These are phyloP conservation scores for Galeopsis tetrahit DNA, from an alignment of 257 asterid species.

Conservation along the genomic window DNA sequence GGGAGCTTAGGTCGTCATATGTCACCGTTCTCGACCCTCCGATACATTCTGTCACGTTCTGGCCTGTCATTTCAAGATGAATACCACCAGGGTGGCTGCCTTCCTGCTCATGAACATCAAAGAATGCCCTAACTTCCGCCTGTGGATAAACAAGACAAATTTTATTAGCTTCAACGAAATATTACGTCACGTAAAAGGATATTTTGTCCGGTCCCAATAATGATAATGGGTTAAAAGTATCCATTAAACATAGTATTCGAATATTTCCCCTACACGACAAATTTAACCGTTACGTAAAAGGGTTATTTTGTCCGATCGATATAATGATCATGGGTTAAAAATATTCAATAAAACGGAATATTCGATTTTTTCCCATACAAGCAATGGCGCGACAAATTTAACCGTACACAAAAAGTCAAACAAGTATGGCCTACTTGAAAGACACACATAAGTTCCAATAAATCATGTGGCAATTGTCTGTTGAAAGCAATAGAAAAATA, in stretches of 20 bases:
- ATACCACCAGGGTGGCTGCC: constrained; percentile 90
- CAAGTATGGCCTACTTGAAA: constrained; percentile 33
- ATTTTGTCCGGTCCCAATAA: neutral
- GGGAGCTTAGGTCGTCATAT: constrained; percentile 73
- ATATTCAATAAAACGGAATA: neutral
- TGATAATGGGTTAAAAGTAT: neutral
- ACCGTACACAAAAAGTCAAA: neutral
- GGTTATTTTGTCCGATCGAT: neutral
- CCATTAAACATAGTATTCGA: neutral
- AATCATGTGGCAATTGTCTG: constrained; percentile 20
- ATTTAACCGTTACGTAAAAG: neutral
- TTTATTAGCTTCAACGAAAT: neutral
- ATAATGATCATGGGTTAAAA: neutral
- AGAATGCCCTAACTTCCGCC: constrained; percentile 88
- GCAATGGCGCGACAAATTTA: neutral
- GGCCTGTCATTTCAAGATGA: constrained; percentile 89
- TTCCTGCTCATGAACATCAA: constrained; percentile 92
- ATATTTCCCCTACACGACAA: neutral
- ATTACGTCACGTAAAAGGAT: neutral
- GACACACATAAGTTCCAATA: constrained; percentile 1
- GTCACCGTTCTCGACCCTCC: constrained; percentile 88
- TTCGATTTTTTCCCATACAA: neutral
- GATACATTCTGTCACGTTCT: constrained; percentile 83
- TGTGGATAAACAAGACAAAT: neutral
- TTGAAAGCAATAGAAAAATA: constrained; percentile 28